Percentiles rank a stretch among this genome's conserved stretches.
Conservation (phyloP, 192 early-diverging fungal species). For the Hyaloraphidium curvatum region DNA sequence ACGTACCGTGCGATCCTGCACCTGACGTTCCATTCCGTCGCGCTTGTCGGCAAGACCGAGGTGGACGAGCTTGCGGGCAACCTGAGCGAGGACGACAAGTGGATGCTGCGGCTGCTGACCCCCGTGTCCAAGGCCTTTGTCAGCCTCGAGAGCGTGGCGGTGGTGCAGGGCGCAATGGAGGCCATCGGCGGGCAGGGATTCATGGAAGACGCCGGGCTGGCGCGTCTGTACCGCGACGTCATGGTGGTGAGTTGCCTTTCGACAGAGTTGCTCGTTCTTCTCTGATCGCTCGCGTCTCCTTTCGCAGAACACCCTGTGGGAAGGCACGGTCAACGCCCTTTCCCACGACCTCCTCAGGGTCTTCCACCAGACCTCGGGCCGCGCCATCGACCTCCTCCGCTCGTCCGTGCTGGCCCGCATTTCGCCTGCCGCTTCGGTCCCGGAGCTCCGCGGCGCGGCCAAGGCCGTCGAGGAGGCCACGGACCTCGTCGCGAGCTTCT, state of each 20-base stretch:
- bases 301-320: slow-evolving; percentile 49
- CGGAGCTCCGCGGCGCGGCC: too few relatives aligned
- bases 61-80: slow-evolving; percentile 4
- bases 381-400: too few relatives aligned
- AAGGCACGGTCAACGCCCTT: slow-evolving; percentile 52
- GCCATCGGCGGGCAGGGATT: slow-evolving; percentile 49
- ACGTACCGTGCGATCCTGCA: slow-evolving; percentile 25
- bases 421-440: too few relatives aligned
- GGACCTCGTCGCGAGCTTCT: too few relatives aligned
- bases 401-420: too few relatives aligned
- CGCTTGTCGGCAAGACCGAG: slow-evolving; percentile 34
- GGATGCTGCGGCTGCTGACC: slow-evolving; percentile 36
- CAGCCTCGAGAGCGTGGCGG: too few relatives aligned
- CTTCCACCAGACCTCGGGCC: too few relatives aligned
- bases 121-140: slow-evolving; percentile 47
- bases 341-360: slow-evolving; percentile 38
- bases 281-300: too few relatives aligned
- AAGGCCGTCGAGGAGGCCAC: too few relatives aligned
- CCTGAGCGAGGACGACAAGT: slow-evolving; percentile 7
- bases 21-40: slow-evolving; percentile 27
- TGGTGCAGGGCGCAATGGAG: slow-evolving; percentile 38
- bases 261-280: too few relatives aligned
- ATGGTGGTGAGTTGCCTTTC: slow-evolving; percentile 28
- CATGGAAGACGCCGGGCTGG: slow-evolving; percentile 50
- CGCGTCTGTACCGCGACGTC: slow-evolving; percentile 29